Base-by-base conservation (phyloP, 371 early-diverging fungal species). In the Capniomyces stellatus region DNA sequence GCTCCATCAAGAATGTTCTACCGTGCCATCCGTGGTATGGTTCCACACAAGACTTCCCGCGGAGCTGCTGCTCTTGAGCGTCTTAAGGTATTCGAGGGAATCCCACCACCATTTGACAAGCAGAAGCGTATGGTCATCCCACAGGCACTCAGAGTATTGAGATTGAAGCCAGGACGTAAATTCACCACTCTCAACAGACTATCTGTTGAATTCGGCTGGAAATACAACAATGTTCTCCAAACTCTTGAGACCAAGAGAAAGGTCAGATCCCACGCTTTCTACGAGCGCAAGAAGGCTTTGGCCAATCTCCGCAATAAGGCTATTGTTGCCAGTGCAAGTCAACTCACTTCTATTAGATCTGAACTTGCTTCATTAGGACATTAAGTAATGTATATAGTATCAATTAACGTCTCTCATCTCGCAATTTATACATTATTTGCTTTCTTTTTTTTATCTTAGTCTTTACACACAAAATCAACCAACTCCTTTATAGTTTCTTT, bases 1-100 rank as follows among this genome's bases (percentile, higher is more conserved):
- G 96, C 98, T 61, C 99, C 99, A 53, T 92, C 93, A 57, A 92
- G 91, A 73, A 89, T 93, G 79, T 91, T 99, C 79, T 89, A 85
- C 79, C 89, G 92, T 71, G 81, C 91, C 47, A 79, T 98, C 71
- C 89, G 98, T 65, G 97, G 98, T 66, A 99, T 99, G 99, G 69
- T 98, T 64, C 98, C 98, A 55, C 95, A 98, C 85, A 98, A 96
- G 87, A 91, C 94, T 52, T 74, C 89, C 57, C 93, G 96, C 71
- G 99, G 99, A 75, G 85, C 90, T 59, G 86, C 86, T 53, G 99
- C 98, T 62, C 76, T 98, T 59, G 86, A 85, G 60, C 90, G 98
- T 75, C 77, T 99, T 66, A 92, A 91, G 84, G 82, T 94, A 63
- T 98, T 94, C 65, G 99, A 99, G 73, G 99, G 98, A 75, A 85